phyloP scores from a whole-genome alignment of 2,329 filamentous ascomycete genomes.

The Penicillium griseofulvum region DNA sequence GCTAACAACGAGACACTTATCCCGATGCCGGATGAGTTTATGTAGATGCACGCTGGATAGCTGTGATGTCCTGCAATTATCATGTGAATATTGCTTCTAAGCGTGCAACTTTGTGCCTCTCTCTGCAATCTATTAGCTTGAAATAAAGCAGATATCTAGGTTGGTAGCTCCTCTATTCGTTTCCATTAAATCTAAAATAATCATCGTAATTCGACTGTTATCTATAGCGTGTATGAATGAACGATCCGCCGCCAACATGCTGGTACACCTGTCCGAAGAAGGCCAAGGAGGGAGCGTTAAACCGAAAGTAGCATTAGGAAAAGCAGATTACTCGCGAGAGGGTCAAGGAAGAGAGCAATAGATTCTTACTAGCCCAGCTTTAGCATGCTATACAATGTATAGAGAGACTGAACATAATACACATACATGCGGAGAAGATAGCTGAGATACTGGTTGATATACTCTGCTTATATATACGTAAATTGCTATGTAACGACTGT shows the following conservation, averaged over 20 bases:
- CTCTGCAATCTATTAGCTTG: background rate
- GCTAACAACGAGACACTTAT: slow-evolving; percentile 2
- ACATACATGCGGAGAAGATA: background rate
- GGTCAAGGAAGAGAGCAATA: background rate
- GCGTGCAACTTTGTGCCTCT: background rate
- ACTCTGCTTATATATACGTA: background rate
- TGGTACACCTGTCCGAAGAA: background rate
- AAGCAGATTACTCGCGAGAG: no score
- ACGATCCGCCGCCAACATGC: background rate
- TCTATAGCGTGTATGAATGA: background rate
- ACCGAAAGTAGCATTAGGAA: no score
- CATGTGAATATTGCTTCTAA: background rate
- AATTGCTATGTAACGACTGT: background rate
- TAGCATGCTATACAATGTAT: background rate
- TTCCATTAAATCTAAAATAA: background rate
- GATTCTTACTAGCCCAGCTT: no score
- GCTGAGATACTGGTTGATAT: background rate
- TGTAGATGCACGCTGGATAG: background rate
- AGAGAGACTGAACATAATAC: background rate
- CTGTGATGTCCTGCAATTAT: background rate
- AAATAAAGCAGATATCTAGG: background rate
- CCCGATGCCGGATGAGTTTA: slow-evolving; percentile 1
- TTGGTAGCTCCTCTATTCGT: background rate
- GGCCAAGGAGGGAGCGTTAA: background rate
- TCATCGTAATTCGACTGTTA: background rate